A percentile compares a stretch with the other conserved stretches of the same genome.
phyloP scores from a whole-genome alignment of 345 rosid genomes.

The Brassica carinata region DNA sequence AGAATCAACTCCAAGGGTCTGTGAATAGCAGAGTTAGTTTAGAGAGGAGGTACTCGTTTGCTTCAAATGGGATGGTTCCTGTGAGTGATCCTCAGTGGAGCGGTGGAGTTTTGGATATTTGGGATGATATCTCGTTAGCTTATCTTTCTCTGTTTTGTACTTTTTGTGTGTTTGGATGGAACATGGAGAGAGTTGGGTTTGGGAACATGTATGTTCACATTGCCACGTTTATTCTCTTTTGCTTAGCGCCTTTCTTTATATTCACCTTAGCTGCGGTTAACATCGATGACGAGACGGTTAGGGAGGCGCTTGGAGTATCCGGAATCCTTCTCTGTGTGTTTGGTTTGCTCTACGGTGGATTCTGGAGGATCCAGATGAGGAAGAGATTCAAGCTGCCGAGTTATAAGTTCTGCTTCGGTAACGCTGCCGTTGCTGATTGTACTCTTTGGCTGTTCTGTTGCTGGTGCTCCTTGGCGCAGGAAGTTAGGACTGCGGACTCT shows the following conservation, averaged over 20 bases:
- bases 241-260: constrained; percentile 92
- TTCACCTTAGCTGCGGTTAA: constrained; percentile 88
- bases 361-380: constrained; percentile 96
- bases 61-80: constrained; percentile 42
- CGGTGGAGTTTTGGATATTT: constrained; percentile 52
- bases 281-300: constrained; percentile 58
- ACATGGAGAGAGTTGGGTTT: constrained; percentile 93
- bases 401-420: constrained; percentile 71
- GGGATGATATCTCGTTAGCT: constrained; percentile 69
- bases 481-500: constrained; percentile 75
- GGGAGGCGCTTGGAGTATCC: constrained; percentile 63
- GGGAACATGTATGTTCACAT: constrained; percentile 97
- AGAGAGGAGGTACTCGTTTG: constrained; percentile 76
- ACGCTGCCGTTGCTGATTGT: constrained; percentile 61
- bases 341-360: constrained; percentile 91
- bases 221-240: constrained; percentile 82
- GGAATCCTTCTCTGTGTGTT: constrained; percentile 79
- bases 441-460: constrained; percentile 83
- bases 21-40: constrained; percentile 40
- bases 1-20: constrained; percentile 53
- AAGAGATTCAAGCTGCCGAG: constrained; percentile 78
- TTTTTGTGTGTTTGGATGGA: constrained; percentile 95
- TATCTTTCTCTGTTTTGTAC: constrained; percentile 81
- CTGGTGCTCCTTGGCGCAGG: constrained; percentile 95
- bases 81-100: constrained; percentile 75